Conservation (phyloP, 179 eudicot genomes). For the Sideroxylon spinosum region DNA sequence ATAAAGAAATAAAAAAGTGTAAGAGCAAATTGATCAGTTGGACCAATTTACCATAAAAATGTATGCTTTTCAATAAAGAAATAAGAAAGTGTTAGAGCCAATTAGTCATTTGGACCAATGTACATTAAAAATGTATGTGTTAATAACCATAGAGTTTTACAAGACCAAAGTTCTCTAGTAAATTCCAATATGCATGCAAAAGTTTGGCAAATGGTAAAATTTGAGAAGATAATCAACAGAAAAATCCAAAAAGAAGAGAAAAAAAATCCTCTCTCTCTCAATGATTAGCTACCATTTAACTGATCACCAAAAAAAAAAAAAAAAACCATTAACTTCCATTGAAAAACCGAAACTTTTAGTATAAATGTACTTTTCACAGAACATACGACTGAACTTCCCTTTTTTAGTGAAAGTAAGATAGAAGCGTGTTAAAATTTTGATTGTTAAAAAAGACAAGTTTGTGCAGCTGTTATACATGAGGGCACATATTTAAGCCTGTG, state of each 20-base stretch:
- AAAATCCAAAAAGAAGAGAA: too few species aligned
- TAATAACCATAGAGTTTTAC: not conserved
- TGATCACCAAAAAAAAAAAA: too few species aligned
- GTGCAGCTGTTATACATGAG: not conserved
- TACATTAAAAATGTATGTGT: not conserved
- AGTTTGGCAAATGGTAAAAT: not conserved
- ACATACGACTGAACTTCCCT: not conserved
- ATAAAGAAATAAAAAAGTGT: not conserved
- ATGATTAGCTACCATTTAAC: too few species aligned
- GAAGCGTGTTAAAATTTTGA: not conserved
- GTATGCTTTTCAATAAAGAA: not conserved
- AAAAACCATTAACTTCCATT: too few species aligned
- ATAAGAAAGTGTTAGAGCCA: not conserved
- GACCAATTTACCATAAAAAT: not conserved
- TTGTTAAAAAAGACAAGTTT: not conserved
- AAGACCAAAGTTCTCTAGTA: not conserved
- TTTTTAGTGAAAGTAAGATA: not conserved
- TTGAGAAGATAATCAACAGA: not conserved
- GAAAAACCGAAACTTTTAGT: too few species aligned
- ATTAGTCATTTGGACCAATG: not conserved
- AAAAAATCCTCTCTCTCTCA: too few species aligned
- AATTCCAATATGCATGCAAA: not conserved
- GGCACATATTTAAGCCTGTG: not conserved
- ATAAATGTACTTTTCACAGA: not conserved
- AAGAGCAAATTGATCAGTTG: not conserved